These are phyloP conservation scores for Baffinella frigidus DNA, from an alignment of 208 protist species.

Conservation along the genomic window DNA sequence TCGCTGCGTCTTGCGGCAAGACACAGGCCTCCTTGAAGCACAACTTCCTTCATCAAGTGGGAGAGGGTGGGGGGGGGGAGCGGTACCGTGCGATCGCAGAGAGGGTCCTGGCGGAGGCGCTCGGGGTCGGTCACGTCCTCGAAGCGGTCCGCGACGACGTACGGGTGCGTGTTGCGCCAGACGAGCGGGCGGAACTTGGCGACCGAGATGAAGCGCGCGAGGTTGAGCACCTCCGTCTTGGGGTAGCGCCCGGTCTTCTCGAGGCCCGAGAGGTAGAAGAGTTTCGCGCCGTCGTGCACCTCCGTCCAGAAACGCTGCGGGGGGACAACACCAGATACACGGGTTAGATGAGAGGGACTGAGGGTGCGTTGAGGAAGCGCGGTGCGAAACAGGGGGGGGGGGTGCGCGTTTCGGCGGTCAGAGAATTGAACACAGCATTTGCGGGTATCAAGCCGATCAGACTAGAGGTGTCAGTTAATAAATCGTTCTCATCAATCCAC, in stretches of 20 bases:
- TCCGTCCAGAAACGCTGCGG: constrained; percentile 86
- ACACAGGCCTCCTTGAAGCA: no score
- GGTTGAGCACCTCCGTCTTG: constrained; percentile 88
- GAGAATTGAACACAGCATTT: not conserved
- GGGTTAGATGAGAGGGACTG: not conserved
- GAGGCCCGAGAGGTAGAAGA: constrained; percentile 93
- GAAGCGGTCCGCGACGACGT: constrained; percentile 87
- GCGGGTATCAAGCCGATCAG: not conserved
- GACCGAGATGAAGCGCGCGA: constrained; percentile 94
- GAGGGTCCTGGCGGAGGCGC: constrained; percentile 76
- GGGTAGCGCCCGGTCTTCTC: constrained; percentile 75
- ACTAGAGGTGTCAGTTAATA: not conserved
- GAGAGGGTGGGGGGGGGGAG: no score
- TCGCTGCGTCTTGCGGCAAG: no score
- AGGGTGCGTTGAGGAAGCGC: not conserved
- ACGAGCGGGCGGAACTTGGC: constrained; percentile 93
- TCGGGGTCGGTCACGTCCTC: constrained; percentile 97
- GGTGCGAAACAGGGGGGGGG: not conserved
- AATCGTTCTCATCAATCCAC: not conserved
- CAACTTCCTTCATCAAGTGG: no score
- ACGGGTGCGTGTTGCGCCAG: constrained; percentile 95
- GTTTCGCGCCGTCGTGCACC: constrained; percentile 88
- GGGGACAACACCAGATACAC: not conserved
- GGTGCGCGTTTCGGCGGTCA: not conserved
- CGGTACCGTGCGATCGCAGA: constrained; percentile 81